Evolutionary conservation across 805 yeast species (phyloP).

Genomic region (Blastobotrys americana): DNA sequence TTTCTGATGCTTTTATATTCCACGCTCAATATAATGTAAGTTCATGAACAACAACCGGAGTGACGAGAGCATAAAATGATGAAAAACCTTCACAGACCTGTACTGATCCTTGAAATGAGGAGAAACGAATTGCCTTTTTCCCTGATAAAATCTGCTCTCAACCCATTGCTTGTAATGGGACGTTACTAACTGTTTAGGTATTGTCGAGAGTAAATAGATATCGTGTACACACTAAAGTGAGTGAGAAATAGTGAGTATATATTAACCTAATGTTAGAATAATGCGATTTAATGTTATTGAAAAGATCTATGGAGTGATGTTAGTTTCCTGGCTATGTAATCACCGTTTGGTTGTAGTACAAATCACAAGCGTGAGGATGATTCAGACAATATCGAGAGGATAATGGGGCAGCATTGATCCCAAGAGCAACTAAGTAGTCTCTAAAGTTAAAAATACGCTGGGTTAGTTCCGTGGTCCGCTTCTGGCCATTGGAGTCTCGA

Average conservation of each 20-base stretch:
- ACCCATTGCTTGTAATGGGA: not conserved
- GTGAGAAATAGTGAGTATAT: too few species aligned
- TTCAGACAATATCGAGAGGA: slow-evolving; percentile 32
- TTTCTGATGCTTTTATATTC: too few species aligned
- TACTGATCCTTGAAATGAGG: not conserved
- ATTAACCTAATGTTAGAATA: too few species aligned
- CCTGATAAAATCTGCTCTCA: not conserved
- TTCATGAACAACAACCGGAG: too few species aligned
- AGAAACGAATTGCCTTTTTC: not conserved
- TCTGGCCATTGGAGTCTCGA: slow-evolving; percentile 27
- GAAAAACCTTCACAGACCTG: not conserved
- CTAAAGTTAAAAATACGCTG: slow-evolving; percentile 34
- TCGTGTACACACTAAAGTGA: too few species aligned
- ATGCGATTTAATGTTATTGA: too few species aligned
- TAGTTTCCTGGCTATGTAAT: not conserved
- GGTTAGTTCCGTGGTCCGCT: slow-evolving; percentile 26
- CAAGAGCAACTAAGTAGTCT: slow-evolving; percentile 33
- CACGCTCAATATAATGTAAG: too few species aligned
- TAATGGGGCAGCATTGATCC: slow-evolving; percentile 31
- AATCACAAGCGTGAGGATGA: slow-evolving; percentile 34
- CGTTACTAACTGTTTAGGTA: not conserved
- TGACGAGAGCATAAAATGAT: too few species aligned
- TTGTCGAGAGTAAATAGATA: too few species aligned
- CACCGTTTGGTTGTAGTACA: slow-evolving; percentile 13
- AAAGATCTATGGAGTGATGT: too few species aligned